Percentiles rank a stretch among this genome's conserved stretches.
phyloP scores from a whole-genome alignment of 257 asterid species.

The Craterostigma plantagineum region DNA sequence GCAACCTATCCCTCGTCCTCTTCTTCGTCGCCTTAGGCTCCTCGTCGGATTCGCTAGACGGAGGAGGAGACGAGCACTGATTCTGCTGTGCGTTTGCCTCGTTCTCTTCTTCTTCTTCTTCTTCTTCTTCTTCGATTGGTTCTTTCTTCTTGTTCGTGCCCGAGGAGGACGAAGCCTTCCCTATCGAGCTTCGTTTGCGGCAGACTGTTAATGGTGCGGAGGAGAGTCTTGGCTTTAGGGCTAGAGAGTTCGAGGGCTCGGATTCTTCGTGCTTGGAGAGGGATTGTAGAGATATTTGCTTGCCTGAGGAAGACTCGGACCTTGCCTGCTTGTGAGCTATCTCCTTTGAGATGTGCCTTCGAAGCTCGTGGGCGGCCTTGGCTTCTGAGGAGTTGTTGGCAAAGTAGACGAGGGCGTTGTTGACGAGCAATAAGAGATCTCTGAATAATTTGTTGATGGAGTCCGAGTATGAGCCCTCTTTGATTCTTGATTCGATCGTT shows the following conservation, averaged over 20 bases:
- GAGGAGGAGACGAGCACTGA: slow-evolving; percentile 13
- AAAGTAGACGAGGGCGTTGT: slow-evolving; percentile 53
- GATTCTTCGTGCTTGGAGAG: slow-evolving; percentile 29
- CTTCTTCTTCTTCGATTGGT: slow-evolving; percentile 6
- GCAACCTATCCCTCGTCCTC: slow-evolving; percentile 38
- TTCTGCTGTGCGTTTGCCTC: slow-evolving; percentile 10
- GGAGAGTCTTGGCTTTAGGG: slow-evolving; percentile 35
- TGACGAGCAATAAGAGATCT: slow-evolving; percentile 45
- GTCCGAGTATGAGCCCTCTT: slow-evolving; percentile 30
- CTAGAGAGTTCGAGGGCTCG: slow-evolving; percentile 24
- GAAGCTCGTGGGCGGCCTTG: slow-evolving; percentile 31
- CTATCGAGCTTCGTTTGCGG: slow-evolving; percentile 59
- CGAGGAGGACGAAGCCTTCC: slow-evolving; percentile 19
- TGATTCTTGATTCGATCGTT: slow-evolving; percentile 26
- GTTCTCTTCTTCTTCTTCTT: slow-evolving; percentile 18
- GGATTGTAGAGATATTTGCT: slow-evolving; percentile 32
- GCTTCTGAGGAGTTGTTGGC: slow-evolving; percentile 26
- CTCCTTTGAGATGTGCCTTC: slow-evolving; percentile 25
- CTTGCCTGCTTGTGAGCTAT: slow-evolving; percentile 19
- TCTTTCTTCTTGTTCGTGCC: slow-evolving; percentile 38
- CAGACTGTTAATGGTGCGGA: slow-evolving; percentile 43
- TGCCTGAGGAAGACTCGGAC: slow-evolving; percentile 35
- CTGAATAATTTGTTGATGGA: slow-evolving; percentile 43
- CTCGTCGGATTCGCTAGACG: slow-evolving; percentile 9
- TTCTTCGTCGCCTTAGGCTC: slow-evolving; percentile 51